Evolutionary conservation across 768 basidiomycete species (phyloP).

Genomic region (Antrodiella citrinella): DNA sequence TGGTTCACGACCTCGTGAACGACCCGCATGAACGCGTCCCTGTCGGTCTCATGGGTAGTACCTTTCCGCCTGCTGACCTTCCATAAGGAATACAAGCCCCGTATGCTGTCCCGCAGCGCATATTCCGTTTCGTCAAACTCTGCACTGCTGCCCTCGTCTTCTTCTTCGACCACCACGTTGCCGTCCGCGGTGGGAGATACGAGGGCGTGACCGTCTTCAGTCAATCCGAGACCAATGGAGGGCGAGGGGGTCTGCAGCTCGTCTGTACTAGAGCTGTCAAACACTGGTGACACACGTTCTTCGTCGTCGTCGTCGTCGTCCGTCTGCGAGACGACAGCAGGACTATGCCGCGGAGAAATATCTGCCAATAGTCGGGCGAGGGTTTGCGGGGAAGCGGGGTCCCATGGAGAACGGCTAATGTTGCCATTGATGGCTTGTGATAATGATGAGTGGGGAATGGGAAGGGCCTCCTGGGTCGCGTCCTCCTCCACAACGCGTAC

Average conservation of each 20-base stretch:
- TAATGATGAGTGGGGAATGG: slow-evolving; percentile 12
- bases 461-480: slow-evolving; percentile 16
- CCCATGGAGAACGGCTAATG: slow-evolving; percentile 14
- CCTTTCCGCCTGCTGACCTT: slow-evolving; percentile 25
- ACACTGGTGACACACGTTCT: slow-evolving; percentile 6
- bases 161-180: background rate
- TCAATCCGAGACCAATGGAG: slow-evolving; percentile 6
- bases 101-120: slow-evolving; percentile 43
- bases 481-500: slow-evolving; percentile 11
- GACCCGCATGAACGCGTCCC: slow-evolving; percentile 25
- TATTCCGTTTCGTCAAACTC: slow-evolving; percentile 20
- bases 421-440: slow-evolving; percentile 4
- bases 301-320: slow-evolving; percentile 8
- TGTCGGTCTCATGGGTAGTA: slow-evolving; percentile 14
- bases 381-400: slow-evolving; percentile 23
- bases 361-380: slow-evolving; percentile 20
- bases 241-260: slow-evolving; percentile 5
- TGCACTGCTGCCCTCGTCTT: slow-evolving; percentile 2
- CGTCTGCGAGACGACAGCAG: slow-evolving; percentile 10
- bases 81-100: slow-evolving; percentile 56
- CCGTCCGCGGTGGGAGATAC: background rate
- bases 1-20: slow-evolving; percentile 18
- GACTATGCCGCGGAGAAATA: slow-evolving; percentile 20
- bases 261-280: slow-evolving; percentile 3
- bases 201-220: slow-evolving; percentile 5